Base-by-base conservation (phyloP, 2,329 filamentous ascomycete species). In the Trichoderma brevicompactum region DNA sequence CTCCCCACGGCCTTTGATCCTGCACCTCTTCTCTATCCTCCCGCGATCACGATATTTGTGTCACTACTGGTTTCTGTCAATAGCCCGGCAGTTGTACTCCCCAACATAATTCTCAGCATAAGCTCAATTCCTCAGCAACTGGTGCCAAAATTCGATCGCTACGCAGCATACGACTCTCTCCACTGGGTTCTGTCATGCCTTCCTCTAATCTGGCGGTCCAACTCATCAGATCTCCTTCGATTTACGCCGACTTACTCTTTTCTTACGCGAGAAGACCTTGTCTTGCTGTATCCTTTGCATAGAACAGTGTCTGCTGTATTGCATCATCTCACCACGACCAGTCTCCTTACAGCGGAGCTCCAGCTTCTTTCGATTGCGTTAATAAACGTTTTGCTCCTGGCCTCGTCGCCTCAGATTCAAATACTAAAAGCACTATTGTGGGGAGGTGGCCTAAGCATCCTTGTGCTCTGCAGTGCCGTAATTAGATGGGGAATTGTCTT, bases 401-500 rank as follows among this genome's bases (percentile, higher is more conserved):
- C 93, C 0, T 80, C 81, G 7, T 95, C 94, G 0, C 92, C 94
- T 0, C 95, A 98, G 77, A 87, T 89, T 15, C 83, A 92, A 68
- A 94, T 96, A 68, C 81, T 98, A 54, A 95, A 96, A 79, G 88
- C 90, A 15, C 80, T 98, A 62, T 82, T 97, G 64, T 97, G 92
- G 91, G 82, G 89, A 50, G 89, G 94, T n/a, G 93, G 94, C 1
- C 76, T 97, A 36, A 84, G 87, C 52, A 77, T 96, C 15, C 87
- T 97, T 61, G 79, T 94, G 4, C 80, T 86, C 6, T 96, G 92
- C 73, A 86, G 87, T 36, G 84, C 88, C 36, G 86, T 95, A 12
- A 86, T 98, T 41, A 85, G 84, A 71, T 96, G 92, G 91, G 93
- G 92, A 52, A 90, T 98, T 61, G 85, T 89, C 32, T 80, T 99